Base-by-base conservation (phyloP, 768 basidiomycete genomes). In the Lentinus tigrinus region DNA sequence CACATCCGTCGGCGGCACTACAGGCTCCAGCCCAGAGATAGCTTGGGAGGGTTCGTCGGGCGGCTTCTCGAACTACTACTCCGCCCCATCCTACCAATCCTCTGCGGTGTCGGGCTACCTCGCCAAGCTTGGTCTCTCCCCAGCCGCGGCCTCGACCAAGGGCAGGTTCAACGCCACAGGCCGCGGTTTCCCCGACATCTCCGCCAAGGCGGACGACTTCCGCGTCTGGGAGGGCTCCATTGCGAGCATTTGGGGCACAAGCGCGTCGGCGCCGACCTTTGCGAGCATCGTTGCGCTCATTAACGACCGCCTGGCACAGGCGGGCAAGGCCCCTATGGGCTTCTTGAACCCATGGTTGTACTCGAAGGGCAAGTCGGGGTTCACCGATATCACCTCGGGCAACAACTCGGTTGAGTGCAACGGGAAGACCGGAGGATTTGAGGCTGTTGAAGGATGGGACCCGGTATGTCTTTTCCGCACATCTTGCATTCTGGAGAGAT, bases 1-100 rank as follows among this genome's bases (percentile, higher is more conserved):
- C 23, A 91, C 89, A 3, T 65, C 85, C 8, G 88, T 91, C 13
- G 89, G 89, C 14, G 89, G 81, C 9, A 89, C 88, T 1, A 66
- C 65, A 13, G 44, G 52, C 44, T 70, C 81, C 42, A 70, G 47
- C 3, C 58, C 85, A 0, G 88, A 91, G 66, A 73, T 74, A 23
- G 83, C 81, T 0, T 81, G 77, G 1, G 65, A 50, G 56, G 85
- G 88, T 72, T 88, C 86, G 16, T 84, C 85, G 1, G 88, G 89
- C 47, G 88, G 88, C 2, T 91, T 89, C 73, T 88, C 87, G 64
- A 76, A 86, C 62, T 60, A 85, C 81, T 87, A 82, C 67, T 0
- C 58, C 27, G 77, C 77, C 26, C 87, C 87, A 3, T 6, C 39
- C 1, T 88, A 85, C 65, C 87, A 89, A 63, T 51, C 79, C 1